Base-by-base conservation (phyloP, 768 basidiomycete genomes). In the Mycena maculata region DNA sequence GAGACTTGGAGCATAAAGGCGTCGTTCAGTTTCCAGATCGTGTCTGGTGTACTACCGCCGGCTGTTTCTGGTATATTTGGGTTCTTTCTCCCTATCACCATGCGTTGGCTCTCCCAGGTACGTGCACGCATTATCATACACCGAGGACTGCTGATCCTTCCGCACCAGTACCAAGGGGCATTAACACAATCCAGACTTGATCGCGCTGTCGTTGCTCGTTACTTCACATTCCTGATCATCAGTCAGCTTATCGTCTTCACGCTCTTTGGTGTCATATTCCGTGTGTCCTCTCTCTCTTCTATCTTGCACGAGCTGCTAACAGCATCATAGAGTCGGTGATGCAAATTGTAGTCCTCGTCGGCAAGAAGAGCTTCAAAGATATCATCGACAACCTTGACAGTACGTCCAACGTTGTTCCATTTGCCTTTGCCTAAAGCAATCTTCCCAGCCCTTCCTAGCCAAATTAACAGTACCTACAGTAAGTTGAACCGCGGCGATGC, bases 171-270 rank as follows among this genome's bases (percentile, higher is more conserved):
- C 73, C 83, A 84, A 85, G 84, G 86, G 28, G 84, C 88, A 45
- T 76, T 88, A 60, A 94, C 91, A 10, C 86, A 91, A 60, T 93
- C 93, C 7, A 87, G 88, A 54, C 86, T 96, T 57, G 96, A 99
- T 73, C 92, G 98, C 36, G 90, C 92, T 39, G 96, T 99, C 65
- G 86, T 96, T 41, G 94, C 94, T 22, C 90, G 95, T 53, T 99
- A 98, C 80, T 99, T 91, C 75, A 85, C 92, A 1, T 99, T 99
- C 86, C 84, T 99, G 78, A 90, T 99, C 64, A 91, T 98, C 79
- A 94, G 92, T 55, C 96, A 98, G 76, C 81, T 99, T 73, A 84
- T 99, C 68, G 90, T 99, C 79, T 99, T 99, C 84, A 97, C 94
- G 18, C 79, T 97, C 63, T 90, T 98, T 67, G 93, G 94, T 71